phyloP scores from a whole-genome alignment of 257 asterid species.

The Haberlea rhodopensis region DNA sequence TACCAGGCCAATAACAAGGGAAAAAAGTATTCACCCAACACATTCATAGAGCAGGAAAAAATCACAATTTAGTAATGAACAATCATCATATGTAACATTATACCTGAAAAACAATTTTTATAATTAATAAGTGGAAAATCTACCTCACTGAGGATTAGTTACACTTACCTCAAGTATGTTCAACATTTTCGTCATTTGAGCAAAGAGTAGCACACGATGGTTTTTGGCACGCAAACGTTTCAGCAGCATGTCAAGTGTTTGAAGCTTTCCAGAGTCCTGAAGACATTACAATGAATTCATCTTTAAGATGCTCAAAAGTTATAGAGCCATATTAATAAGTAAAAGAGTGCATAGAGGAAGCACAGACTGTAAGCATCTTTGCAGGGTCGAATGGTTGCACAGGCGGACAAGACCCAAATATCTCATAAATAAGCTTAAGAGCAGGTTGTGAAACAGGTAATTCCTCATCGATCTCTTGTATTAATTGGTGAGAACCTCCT shows the following conservation, averaged over 20 bases:
- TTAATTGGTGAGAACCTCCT: slow-evolving; percentile 55
- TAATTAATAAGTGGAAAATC: no score
- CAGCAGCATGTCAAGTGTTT: slow-evolving; percentile 80
- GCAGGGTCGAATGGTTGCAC: slow-evolving; percentile 99
- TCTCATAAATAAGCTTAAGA: slow-evolving; percentile 77
- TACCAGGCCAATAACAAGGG: no score
- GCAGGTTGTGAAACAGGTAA: slow-evolving; percentile 79
- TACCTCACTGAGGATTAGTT: slow-evolving; percentile 12
- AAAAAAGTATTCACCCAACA: no score
- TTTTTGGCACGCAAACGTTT: slow-evolving; percentile 86
- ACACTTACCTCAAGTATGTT: slow-evolving; percentile 81
- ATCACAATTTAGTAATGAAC: no score
- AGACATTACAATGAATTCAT: slow-evolving; percentile 31
- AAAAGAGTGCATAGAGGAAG: slow-evolving; percentile 16
- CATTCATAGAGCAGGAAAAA: no score
- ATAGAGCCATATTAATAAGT: slow-evolving; percentile 14
- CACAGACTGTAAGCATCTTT: slow-evolving; percentile 85
- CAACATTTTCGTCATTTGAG: slow-evolving; percentile 97
- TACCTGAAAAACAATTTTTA: no score
- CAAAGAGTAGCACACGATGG: slow-evolving; percentile 92
- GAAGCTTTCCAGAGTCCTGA: slow-evolving; percentile 99
- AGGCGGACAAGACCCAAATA: slow-evolving; percentile 98
- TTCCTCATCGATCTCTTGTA: slow-evolving; percentile 89
- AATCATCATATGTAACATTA: no score
- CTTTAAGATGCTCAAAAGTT: slow-evolving; percentile 15